Base-by-base conservation (phyloP, 2,329 filamentous ascomycete species). In the Arachnomyces sp. region DNA sequence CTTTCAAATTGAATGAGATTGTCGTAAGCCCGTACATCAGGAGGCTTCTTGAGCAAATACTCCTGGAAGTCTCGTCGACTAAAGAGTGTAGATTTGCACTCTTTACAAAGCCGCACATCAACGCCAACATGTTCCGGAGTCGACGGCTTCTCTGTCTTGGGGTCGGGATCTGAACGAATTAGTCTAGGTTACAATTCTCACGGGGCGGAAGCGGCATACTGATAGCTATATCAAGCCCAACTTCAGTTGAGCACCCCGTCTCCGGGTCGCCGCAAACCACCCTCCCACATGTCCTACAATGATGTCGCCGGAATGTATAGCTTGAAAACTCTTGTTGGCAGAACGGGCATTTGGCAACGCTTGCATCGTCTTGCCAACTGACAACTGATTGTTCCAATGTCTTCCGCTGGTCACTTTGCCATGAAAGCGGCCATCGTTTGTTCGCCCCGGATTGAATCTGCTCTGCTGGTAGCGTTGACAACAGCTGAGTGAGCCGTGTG, bases 281-380 rank as follows among this genome's bases (percentile, higher is more conserved):
- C 32, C 83, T 78, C 3, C 92, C 92, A 54, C 92, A 98, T 63
- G 94, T 82, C 40, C 92, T 78, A 63, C 92, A 98, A 62, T 98
- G 92, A 60, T 96, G 92, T 50, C 92, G 73, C 53, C 92, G 78
- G 55, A 96, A 94, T 1, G 87, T 84, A 75, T 94, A 96, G 11
- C 81, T 83, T 1, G 87, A 83, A 61, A 98, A 98, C 42, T 94
- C 87, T 54, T 98, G 92, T 56, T 94, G 85, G 54, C 92, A 98
- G 56, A 94, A 94, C 0, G 92, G 92, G 57, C 92, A 98, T 48
- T 81, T 80, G 2, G 72, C 47, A 4, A 98, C 88, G 25, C 72
- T 77, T 0, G 81, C 73, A 60, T 98, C 92, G 38, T 96, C 89
- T 61, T 98, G 85, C 92, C 92, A 98, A 0, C 82, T 83, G 12